phyloP scores from a whole-genome alignment of 2,329 filamentous ascomycete species.

The Paecilomyces sp. region DNA sequence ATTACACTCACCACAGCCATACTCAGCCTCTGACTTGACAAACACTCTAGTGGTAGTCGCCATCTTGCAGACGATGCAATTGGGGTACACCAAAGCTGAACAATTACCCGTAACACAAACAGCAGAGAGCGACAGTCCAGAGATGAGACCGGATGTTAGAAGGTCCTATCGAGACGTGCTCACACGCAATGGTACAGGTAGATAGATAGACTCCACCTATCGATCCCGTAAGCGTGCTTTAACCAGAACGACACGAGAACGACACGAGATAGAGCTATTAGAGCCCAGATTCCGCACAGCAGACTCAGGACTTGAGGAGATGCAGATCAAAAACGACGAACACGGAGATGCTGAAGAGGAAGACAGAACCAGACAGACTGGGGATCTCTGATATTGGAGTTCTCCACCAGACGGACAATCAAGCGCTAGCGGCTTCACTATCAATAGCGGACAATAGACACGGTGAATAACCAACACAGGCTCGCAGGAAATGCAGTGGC shows the following conservation, averaged over 20 bases:
- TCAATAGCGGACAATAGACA: neutral
- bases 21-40: conserved; percentile 31
- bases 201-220: neutral
- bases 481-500: neutral
- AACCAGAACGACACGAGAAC: neutral
- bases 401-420: neutral
- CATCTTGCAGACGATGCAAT: conserved; percentile 13
- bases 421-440: neutral
- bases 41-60: conserved; percentile 26
- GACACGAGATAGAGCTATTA: neutral
- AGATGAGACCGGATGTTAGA: neutral
- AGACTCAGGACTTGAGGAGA: neutral
- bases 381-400: neutral
- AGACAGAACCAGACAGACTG: neutral
- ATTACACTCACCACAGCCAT: conserved; percentile 31
- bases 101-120: neutral
- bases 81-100: neutral
- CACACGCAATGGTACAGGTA: neutral
- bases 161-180: neutral
- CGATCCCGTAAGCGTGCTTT: neutral
- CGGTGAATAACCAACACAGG: neutral
- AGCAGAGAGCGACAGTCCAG: neutral
- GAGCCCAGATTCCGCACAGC: neutral
- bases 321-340: neutral
- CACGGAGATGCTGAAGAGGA: neutral